These are phyloP conservation scores for Drechslera avenae DNA, from an alignment of 2,329 filamentous ascomycete species.

Conservation along the genomic window DNA sequence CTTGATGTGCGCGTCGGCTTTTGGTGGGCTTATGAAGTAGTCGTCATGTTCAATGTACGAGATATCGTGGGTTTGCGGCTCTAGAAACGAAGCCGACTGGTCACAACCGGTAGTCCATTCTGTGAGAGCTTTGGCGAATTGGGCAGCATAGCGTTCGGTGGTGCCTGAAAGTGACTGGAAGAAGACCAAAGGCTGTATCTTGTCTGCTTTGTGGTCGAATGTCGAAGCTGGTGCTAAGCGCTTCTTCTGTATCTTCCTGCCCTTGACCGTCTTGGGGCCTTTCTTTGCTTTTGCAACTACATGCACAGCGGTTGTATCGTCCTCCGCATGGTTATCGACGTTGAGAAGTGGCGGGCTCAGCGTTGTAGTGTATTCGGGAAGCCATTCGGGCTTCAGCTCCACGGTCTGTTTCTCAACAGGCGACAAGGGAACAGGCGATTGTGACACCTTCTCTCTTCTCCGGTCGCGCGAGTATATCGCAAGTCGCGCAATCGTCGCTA, in stretches of 20 bases:
- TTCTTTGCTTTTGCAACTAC: slow-evolving; percentile 34
- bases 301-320: slow-evolving; percentile 24
- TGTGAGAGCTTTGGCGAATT: slow-evolving; percentile 64
- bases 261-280: slow-evolving; percentile 48
- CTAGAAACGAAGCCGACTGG: slow-evolving; percentile 51
- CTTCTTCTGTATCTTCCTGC: slow-evolving; percentile 38
- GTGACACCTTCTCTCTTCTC: slow-evolving; percentile 35
- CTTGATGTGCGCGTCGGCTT: slow-evolving; percentile 59
- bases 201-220: slow-evolving; percentile 44
- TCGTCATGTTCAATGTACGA: slow-evolving; percentile 91
- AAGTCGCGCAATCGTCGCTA: slow-evolving; percentile 39
- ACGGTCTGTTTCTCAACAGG: slow-evolving; percentile 40
- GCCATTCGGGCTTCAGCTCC: slow-evolving; percentile 43
- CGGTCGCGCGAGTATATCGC: slow-evolving; percentile 32
- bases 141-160: slow-evolving; percentile 74
- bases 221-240: slow-evolving; percentile 18
- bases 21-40: slow-evolving; percentile 81
- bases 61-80: slow-evolving; percentile 74
- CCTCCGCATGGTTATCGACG: slow-evolving; percentile 39
- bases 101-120: slow-evolving; percentile 44
- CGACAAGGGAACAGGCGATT: slow-evolving; percentile 40
- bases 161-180: slow-evolving; percentile 87
- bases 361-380: slow-evolving; percentile 42
- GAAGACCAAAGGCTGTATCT: slow-evolving; percentile 78
- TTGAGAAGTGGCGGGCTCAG: slow-evolving; percentile 26